Conservation (phyloP, 163 green algal genomes). For the Trebouxia gelatinosa region DNA sequence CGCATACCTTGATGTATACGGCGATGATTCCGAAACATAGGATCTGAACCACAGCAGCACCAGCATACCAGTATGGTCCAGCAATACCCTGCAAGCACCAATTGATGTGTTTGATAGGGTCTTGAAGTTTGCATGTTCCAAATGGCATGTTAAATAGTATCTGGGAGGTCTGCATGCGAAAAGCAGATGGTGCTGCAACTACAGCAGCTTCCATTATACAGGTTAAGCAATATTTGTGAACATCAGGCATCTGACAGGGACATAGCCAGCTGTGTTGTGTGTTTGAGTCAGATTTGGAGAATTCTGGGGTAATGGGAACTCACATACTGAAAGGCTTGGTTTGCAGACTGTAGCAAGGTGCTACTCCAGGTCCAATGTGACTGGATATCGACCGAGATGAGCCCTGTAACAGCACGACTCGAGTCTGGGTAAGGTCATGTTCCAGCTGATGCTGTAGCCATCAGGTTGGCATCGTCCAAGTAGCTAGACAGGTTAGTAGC, state of each 20-base stretch:
- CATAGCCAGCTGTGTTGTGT: too few species aligned
- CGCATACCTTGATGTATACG: conserved; percentile 91
- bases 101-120: not conserved
- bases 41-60: conserved; percentile 81
- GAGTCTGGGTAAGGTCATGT: not conserved
- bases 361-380: conserved; percentile 42
- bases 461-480: conserved; percentile 36
- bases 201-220: too few species aligned
- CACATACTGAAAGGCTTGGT: conserved; percentile 64
- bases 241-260: too few species aligned
- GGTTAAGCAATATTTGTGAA: too few species aligned
- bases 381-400: conserved; percentile 85
- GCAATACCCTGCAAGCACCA: conserved; percentile 52
- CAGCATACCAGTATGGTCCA: conserved; percentile 90
- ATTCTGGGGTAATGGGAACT: not conserved
- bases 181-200: too few species aligned
- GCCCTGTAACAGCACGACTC: conserved; percentile 53
- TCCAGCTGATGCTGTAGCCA: conserved; percentile 44
- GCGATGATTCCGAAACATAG: conserved; percentile 89
- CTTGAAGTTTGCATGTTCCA: not conserved
- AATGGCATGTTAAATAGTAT: too few species aligned
- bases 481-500: not conserved
- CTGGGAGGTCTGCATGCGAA: too few species aligned
- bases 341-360: conserved; percentile 86
- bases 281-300: too few species aligned